Evolutionary conservation across 148 eudicot genomes (phyloP), one percentile per base, ranked within the genome.

Genomic region (Rhododendron molle): DNA sequence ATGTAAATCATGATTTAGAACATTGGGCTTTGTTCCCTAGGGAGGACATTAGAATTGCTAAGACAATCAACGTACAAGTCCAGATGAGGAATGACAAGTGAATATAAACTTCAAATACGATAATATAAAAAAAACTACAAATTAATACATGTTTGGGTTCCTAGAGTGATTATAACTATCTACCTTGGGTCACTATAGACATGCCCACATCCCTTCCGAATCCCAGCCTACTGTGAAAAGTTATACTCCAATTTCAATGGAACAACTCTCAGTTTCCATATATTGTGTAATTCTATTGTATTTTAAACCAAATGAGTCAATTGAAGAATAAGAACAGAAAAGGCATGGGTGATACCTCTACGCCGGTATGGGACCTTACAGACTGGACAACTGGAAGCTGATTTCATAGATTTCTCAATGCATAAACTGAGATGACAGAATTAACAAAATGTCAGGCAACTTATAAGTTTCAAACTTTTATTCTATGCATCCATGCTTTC

Each of bases 341-440:
- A 8, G n/a, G 14, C 80, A 76, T 20, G 8, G 43, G 5, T n/a
- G 30, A n/a, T 78, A 78, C 81, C 81, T 78, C 81, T 78, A 14
- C 81, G 81, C 5, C 58, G 89, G 83, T 76, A 95, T 5, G 96
- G 98, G 38, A 95, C 92, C 89, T 97, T 97, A 88, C 99, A 97
- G 65, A 97, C 98, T 2, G 99, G 99, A 83, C 99, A 97, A 87
- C 88, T 84, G n/a, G 96, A 89, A 54, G 89, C 95, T 52, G 95
- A 89, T 87, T 89, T 94, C 98, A 95, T 93, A 0, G 95, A 94
- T 87, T 90, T 94, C 74, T 90, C 92, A 76, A 97, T 95, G 87
- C 99, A 97, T 32, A 28, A 73, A 87, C 98, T 95, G 91, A 82
- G 82, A 87, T 34, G 8, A 88, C 28, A 81, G 5, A 73, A 50